Percentiles rank a stretch among this genome's conserved stretches.
These are phyloP conservation scores for Hypoxylon sp. DNA, from an alignment of 2,329 filamentous ascomycete species.

Conservation along the genomic window DNA sequence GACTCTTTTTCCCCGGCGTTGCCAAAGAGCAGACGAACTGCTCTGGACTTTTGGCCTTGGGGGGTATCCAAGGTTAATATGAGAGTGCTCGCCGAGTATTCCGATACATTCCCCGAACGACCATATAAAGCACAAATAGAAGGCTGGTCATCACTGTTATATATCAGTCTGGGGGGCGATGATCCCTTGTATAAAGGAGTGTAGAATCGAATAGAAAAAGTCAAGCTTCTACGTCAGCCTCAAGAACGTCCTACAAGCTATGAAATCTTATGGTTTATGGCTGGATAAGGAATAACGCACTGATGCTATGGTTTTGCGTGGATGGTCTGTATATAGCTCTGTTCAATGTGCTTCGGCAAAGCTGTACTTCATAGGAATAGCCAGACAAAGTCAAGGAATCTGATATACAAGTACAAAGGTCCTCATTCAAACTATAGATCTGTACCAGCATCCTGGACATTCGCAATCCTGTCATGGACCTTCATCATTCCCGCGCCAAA, in stretches of 20 bases:
- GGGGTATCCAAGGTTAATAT: background rate
- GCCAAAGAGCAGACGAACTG: background rate
- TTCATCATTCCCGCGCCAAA: background rate
- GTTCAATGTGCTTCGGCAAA: background rate
- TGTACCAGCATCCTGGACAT: background rate
- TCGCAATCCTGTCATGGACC: background rate
- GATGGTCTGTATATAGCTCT: background rate
- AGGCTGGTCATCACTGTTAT: background rate
- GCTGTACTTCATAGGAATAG: background rate
- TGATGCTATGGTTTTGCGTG: background rate
- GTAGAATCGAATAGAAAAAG: slow-evolving; percentile 6
- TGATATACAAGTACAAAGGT: background rate
- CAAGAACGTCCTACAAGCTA: background rate
- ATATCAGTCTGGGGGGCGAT: slow-evolving; percentile 5
- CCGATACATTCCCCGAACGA: background rate
- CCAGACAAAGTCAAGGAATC: background rate
- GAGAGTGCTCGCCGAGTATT: slow-evolving; percentile 12
- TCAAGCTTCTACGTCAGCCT: background rate
- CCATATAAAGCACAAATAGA: background rate
- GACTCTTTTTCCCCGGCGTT: background rate
- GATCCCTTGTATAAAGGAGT: slow-evolving; percentile 19
- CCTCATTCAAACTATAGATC: background rate
- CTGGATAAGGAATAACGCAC: background rate
- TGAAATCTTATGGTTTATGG: background rate
- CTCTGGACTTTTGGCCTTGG: background rate